Conservation (phyloP, 2,329 filamentous ascomycete genomes). For the Cladosporium sp. region DNA sequence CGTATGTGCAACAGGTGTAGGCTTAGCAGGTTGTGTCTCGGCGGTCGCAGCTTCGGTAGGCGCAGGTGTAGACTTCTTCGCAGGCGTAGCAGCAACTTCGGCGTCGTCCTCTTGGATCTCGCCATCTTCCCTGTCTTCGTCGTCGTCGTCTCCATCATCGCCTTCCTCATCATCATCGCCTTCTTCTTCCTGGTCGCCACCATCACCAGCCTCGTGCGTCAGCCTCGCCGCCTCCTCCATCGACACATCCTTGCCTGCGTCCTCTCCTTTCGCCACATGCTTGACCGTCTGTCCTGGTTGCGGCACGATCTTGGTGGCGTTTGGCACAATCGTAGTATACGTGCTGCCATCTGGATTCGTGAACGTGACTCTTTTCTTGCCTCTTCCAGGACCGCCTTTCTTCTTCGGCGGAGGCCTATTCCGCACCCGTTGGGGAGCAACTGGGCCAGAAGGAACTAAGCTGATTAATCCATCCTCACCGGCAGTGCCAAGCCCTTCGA, state of each 20-base stretch:
- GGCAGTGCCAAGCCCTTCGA: constrained; percentile 62
- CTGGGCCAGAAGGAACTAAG: constrained; percentile 34
- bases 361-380: constrained; percentile 73
- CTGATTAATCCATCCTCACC: constrained; percentile 63
- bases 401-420: constrained; percentile 75
- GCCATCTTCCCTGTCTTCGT: constrained; percentile 45
- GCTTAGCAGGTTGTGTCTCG: not conserved
- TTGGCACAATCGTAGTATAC: constrained; percentile 43
- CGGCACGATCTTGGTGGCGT: constrained; percentile 41
- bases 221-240: constrained; percentile 47
- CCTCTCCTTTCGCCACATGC: constrained; percentile 40
- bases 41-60: not conserved
- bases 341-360: constrained; percentile 45
- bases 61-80: constrained; percentile 21
- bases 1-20: not conserved
- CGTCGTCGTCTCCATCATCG: constrained; percentile 48
- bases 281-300: constrained; percentile 39
- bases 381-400: constrained; percentile 73
- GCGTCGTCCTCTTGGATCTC: constrained; percentile 37
- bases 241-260: constrained; percentile 39
- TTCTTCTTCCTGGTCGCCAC: constrained; percentile 49
- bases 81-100: constrained; percentile 27
- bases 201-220: constrained; percentile 45
- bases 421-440: constrained; percentile 57
- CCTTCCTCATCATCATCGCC: constrained; percentile 52